Base-by-base conservation (phyloP, 208 protist species). In the Willaertia magna region DNA sequence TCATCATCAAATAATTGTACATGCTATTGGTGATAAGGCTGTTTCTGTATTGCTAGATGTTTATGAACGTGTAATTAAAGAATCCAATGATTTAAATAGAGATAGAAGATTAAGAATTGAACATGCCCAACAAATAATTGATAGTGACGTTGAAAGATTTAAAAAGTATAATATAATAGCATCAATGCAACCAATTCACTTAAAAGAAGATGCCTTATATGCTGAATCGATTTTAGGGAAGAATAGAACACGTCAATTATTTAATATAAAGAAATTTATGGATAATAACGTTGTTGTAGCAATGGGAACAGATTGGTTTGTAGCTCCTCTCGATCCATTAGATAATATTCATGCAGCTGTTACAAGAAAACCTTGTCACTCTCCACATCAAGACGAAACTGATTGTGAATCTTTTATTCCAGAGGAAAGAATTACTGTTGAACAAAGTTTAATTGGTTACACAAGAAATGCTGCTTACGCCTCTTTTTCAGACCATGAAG, bases 111-210 rank as follows among this genome's bases (percentile, higher is more conserved):
- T 89, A 16, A 90, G 91, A 59, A 88, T 94, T 78, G 91, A 93
- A 85, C 92, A 93, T 87, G 92, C 89, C 47, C 92, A 93, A 87
- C 90, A 93, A 88, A 87, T 91, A 18, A 78, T 81, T 18, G 89
- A 88, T 46, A 74, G 91, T 20, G 22, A 85, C 18, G 91, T 92
- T 51, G 81, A 88, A 47, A 84, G 89, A 79, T 93, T 94, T 88
- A 40, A 84, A 74, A 84, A 48, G 43, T 48, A 89, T 78, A 86
- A 85, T 76, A 91, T 93, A 76, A 92, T 93, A 84, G 92, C 92
- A n/a, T 92, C 88, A 22, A 92, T 94, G 90, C 92, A 94, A 87
- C 92, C 92, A 18, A 90, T 87, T 55, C 91, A 93, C 46, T 79
- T 94, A 9, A 86, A 90, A 20, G 92, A 92, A 40, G 91, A 94